Base-by-base conservation (phyloP, 176 grass and related monocot genomes). In the Olyra latifolia region DNA sequence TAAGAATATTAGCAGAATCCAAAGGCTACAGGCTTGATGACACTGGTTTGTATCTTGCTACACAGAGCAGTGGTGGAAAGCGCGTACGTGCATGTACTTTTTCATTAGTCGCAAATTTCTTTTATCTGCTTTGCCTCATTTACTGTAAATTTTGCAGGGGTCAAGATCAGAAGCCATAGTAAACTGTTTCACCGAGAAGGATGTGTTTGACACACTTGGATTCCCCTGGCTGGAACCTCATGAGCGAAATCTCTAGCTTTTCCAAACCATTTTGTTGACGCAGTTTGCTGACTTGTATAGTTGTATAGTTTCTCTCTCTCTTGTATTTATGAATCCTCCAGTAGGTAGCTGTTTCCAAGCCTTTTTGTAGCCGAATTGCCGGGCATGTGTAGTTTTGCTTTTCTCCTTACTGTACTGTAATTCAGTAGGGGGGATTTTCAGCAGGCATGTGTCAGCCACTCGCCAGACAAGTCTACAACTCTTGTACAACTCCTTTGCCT, bases 11-110 rank as follows among this genome's bases (percentile, higher is more conserved):
- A 83, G 95, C 92, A 43, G 95, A 98, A 15, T 93, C 95, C 0
- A 95, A 98, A 81, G 95, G 95, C 43, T 95, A 93, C 8, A 42
- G 85, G 52, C 92, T 98, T 14, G 92, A 98, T 48, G 92, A 93
- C 72, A 95, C 92, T 13, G 95, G 95, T 15, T 85, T 98, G 52
- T 95, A 95, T 85, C 90, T 98, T 49, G 90, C 92, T 39, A 81
- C 80, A 57, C 74, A 71, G 19, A 75, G 81, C 46, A 87, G 83
- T 65, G 71, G 86, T 83, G 82, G 83, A 83, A 98, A 95, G 41
- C 88, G 67, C 24, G 95, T 95, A 93, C 8, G 82, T 60, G 43
- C 69, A 62, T 8, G 8, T 8, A 29, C 53, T 42, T 62, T 3
- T 20, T 44, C 11, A 14, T 11, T 25, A 23, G 4, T 71, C 62